Evolutionary conservation across 2,329 filamentous ascomycete species (phyloP), one percentile per base, ranked within the genome.

Genomic region (Arthrobotrys sphaeroides): DNA sequence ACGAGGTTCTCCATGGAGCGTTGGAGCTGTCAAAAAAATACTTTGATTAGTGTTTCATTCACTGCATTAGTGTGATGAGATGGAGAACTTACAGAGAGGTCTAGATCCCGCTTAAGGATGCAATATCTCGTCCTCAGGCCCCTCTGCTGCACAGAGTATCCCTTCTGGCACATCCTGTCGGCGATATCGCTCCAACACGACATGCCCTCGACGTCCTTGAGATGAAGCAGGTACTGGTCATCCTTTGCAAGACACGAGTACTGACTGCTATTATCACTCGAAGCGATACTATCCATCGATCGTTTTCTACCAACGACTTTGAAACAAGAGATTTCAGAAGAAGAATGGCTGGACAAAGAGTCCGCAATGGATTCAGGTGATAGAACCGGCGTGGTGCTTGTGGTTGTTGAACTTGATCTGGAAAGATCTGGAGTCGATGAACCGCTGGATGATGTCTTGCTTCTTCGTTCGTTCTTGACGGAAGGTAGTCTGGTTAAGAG

Each of bases 261-360:
- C 40, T 75, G 72, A n/a, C 72, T 75, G 64, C 72, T 75, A 38
- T 75, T 69, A 42, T 75, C 72, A 33, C 64, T 75, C 3, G 72
- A 74, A 5, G 70, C 55, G 26, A 75, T 51, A 24, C 72, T 75
- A 31, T 75, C 72, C 72, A 75, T 75, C 40, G 72, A 75, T 49
- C 55, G 72, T 67, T 75, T 75, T 33, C 72, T 60, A 47, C 57
- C 72, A 62, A 69, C 53, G n/a, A 69, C 40, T 42, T 65, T 75
- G 40, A 65, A 75, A 40, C 55, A 69, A 45, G 72, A 51, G 22
- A 68, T 22, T n/a, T 75, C 72, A 20, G 72, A 75, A 12, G 70
- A 73, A 31, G 67, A 55, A 13, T 45, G 43, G 20, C 62, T 62
- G n/a, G 69, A 57, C 0, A 74, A n/a, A 10, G 64, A 59, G 12